Evolutionary conservation across 176 grass and related monocot species (phyloP), one percentile per base, ranked within the genome.

Genomic region (Poa pratensis): DNA sequence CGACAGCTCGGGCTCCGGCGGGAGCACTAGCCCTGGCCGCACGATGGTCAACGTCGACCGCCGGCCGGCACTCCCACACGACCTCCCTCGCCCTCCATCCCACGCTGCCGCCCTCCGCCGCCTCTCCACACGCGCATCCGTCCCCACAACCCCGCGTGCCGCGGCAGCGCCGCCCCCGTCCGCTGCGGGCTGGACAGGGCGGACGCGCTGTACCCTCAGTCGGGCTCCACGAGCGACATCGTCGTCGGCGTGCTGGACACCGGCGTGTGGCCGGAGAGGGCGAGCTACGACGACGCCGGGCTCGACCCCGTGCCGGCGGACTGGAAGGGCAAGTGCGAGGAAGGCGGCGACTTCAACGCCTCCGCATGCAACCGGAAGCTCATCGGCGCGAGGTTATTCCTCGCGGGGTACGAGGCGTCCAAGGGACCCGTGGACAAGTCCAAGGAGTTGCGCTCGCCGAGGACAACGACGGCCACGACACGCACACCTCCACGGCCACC

Each of bases 401-500:
- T 87, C 0, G 82, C 86, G 3, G 93, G 96, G 6, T 98, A 98
- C 77, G 96, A 98, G 91, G 91, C 93, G 54, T 91, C 81, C 40
- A 94, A 85, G 86, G 96, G 96, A 7, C 91, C 93, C 0, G 87
- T 98, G n/a, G 89, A 98, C 87, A 62, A 54, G 69, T 60, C 87
- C 17, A 95, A 84, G 81, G 96, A 98, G 78, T 91, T 90, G 19
- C 88, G 89, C 20, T 95, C 96, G 9, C 93, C 96, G 11, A 80
- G 96, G 52, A 98, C 93, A 91, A 94, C 87, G 91, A 98, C 55
- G 95, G 95, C 1, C 95, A 98, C 77, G 95, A 93, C 27, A 98
- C 95, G 30, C 95, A 98, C 80, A 98, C 95, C 14, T 93, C 95
- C 81, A 98, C 96, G 54, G 93, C 91, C n/a, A 98, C 83, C 96